Percentiles rank a stretch among this genome's conserved stretches.
Evolutionary conservation across 495 filamentous ascomycete genomes (phyloP).

Genomic region (Aspergillus affinis): DNA sequence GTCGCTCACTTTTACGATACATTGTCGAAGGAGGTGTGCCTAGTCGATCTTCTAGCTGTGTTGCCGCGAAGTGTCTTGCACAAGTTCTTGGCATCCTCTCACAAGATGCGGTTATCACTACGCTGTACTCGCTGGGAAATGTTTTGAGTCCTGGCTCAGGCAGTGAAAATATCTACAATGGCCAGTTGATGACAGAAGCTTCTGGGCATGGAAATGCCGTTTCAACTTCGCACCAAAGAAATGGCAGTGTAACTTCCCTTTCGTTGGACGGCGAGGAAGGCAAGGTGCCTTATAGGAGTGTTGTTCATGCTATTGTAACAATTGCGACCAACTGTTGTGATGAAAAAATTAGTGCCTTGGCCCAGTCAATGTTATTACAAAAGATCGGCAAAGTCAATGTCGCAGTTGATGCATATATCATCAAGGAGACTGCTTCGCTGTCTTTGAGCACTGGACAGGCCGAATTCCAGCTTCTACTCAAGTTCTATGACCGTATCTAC

Average conservation of each 20-base stretch:
- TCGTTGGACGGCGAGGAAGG: constrained; percentile 72
- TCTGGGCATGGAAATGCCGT: constrained; percentile 28
- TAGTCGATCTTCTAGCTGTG: constrained; percentile 58
- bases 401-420: constrained; percentile 75
- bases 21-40: constrained; percentile 75
- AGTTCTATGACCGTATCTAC: constrained; percentile 72
- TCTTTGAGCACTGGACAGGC: constrained; percentile 68
- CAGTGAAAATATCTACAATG: constrained; percentile 34
- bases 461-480: constrained; percentile 82
- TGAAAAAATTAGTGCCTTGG: constrained; percentile 87
- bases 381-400: constrained; percentile 81
- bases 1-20: constrained; percentile 78
- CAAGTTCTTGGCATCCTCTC: constrained; percentile 76
- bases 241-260: constrained; percentile 77
- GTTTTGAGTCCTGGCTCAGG: constrained; percentile 68
- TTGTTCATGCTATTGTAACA: constrained; percentile 85
- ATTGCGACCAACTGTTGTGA: constrained; percentile 80
- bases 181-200: constrained; percentile 27
- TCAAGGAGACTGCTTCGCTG: constrained; percentile 76
- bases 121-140: constrained; percentile 91
- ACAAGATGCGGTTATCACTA: constrained; percentile 91
- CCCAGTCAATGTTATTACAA: constrained; percentile 93
- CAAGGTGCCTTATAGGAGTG: constrained; percentile 68
- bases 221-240: constrained; percentile 49
- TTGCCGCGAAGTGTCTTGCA: constrained; percentile 80